Evolutionary conservation across 2,329 filamentous ascomycete species (phyloP).

Genomic region (Decorospora gaudefroyi): DNA sequence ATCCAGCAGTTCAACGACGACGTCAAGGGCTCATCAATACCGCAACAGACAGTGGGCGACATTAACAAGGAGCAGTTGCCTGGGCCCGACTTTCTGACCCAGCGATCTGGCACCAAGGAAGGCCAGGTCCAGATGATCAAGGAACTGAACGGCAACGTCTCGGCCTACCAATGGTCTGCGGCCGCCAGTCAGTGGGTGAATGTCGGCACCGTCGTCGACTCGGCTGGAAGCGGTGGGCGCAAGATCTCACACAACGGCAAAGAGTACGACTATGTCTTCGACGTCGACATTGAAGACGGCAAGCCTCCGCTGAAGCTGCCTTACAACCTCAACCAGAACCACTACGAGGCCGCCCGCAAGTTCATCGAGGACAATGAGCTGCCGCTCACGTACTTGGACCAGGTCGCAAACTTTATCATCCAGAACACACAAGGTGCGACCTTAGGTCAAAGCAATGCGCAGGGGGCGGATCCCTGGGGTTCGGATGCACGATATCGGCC

Average conservation of each 20-base stretch:
- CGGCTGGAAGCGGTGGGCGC: conserved; percentile 75
- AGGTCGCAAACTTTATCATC: conserved; percentile 89
- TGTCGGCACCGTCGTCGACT: conserved; percentile 92
- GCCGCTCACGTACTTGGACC: conserved; percentile 83
- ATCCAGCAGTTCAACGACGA: conserved; percentile 78
- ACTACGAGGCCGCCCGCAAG: conserved; percentile 87
- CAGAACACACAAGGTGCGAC: conserved; percentile 86
- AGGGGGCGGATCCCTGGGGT: conserved; percentile 72
- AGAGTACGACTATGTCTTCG: conserved; percentile 95
- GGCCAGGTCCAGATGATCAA: conserved; percentile 93
- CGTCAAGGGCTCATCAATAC: conserved; percentile 81
- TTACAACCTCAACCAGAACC: conserved; percentile 89
- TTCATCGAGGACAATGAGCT: conserved; percentile 90
- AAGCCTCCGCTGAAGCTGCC: conserved; percentile 92
- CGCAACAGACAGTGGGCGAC: conserved; percentile 74
- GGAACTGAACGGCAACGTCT: conserved; percentile 78
- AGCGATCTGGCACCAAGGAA: conserved; percentile 88
- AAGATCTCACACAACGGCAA: conserved; percentile 72
- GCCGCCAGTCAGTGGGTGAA: conserved; percentile 72
- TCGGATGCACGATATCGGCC: conserved; percentile 79
- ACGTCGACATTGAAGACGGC: conserved; percentile 93
- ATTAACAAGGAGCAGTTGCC: conserved; percentile 93
- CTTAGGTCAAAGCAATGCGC: conserved; percentile 64
- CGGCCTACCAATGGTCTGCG: conserved; percentile 85
- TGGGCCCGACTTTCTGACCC: conserved; percentile 81